A percentile compares a stretch with the other conserved stretches of the same genome.
Conservation (phyloP, 164 flowering plant species). For the Litsea cubeba region DNA sequence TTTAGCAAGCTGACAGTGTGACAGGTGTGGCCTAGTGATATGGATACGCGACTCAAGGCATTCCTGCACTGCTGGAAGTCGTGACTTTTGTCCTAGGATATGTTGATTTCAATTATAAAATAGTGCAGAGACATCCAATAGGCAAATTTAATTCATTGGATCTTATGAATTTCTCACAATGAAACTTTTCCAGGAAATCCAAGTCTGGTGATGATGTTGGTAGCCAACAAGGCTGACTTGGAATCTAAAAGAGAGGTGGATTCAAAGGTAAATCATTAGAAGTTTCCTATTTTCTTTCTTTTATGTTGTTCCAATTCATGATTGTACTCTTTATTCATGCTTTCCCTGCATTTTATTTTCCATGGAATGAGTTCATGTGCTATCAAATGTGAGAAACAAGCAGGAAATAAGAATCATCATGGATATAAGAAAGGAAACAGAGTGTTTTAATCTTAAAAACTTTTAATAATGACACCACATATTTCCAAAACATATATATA, state of each 20-base stretch:
- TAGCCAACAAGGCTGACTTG: conserved; percentile 43
- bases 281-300: background rate
- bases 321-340: background rate
- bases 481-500: no score
- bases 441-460: no score
- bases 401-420: background rate
- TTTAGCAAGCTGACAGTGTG: background rate
- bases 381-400: background rate
- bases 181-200: conserved; percentile 29
- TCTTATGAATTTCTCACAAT: background rate
- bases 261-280: conserved; percentile 21
- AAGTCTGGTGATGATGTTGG: conserved; percentile 37
- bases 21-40: background rate
- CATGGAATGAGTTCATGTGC: background rate
- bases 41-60: background rate
- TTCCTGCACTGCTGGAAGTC: background rate
- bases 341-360: background rate
- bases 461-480: no score
- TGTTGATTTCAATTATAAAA: background rate
- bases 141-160: background rate
- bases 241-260: conserved; percentile 35
- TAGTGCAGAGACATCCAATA: background rate
- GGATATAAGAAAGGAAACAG: background rate
- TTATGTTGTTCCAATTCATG: background rate
- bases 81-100: no score